phyloP scores from a whole-genome alignment of 148 eudicot genomes.

The Euryodendron excelsum region DNA sequence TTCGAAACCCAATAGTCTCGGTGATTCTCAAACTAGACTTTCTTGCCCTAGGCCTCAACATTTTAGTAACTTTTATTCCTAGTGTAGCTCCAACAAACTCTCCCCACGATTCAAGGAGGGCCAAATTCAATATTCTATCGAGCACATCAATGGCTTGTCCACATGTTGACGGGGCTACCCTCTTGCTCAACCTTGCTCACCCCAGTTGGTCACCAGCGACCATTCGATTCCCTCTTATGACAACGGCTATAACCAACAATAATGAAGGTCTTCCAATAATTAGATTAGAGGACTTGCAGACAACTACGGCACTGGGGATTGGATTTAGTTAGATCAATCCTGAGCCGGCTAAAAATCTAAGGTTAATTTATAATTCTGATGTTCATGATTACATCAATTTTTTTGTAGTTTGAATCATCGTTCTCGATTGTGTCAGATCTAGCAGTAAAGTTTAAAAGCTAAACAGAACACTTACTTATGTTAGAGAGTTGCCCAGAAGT shows the following conservation, averaged over 20 bases:
- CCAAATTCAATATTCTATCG: background rate
- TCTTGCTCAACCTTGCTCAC: too few species aligned
- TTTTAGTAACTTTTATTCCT: background rate
- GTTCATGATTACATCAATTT: background rate
- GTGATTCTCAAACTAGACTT: background rate
- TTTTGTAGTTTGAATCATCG: too few species aligned
- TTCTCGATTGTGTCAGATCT: too few species aligned
- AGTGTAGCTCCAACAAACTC: background rate
- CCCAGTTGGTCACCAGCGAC: background rate
- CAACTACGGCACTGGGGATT: slow-evolving; percentile 9
- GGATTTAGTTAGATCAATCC: slow-evolving; percentile 11
- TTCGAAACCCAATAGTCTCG: background rate
- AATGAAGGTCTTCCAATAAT: background rate
- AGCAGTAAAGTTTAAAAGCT: too few species aligned
- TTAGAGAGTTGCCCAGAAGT: too few species aligned
- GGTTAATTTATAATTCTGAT: slow-evolving; percentile 2
- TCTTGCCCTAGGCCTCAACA: background rate
- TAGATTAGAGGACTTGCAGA: background rate
- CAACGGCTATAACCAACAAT: background rate
- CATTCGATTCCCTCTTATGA: background rate
- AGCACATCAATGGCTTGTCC: background rate
- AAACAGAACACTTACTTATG: too few species aligned
- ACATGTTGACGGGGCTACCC: background rate
- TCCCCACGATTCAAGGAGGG: background rate
- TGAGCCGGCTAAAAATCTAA: background rate